A percentile compares a stretch with the other conserved stretches of the same genome.
Conservation (phyloP, 2,329 filamentous ascomycete genomes). For the Cryphonectria carpinicola region DNA sequence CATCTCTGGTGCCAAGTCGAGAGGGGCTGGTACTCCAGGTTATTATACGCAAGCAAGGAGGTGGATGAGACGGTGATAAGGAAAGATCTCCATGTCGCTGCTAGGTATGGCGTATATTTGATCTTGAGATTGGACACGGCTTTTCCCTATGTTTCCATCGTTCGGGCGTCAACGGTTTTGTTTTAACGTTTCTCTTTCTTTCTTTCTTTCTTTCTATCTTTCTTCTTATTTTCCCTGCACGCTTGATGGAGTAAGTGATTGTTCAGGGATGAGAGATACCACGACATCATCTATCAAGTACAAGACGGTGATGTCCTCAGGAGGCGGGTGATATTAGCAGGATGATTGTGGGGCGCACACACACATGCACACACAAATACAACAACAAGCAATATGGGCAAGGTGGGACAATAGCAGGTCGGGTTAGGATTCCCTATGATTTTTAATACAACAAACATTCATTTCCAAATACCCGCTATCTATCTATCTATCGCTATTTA, state of each 20-base stretch:
- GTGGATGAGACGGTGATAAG: background rate
- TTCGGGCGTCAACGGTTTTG: slow-evolving; percentile 16
- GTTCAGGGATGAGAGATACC: slow-evolving; percentile 27
- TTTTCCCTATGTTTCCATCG: slow-evolving; percentile 16
- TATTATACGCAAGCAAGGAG: background rate
- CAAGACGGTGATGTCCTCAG: slow-evolving; percentile 8
- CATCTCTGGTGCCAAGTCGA: background rate
- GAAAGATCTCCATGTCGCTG: background rate
- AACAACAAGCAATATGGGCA: background rate
- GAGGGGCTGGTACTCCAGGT: background rate
- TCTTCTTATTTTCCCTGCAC: background rate
- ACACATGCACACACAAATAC: slow-evolving; percentile 7
- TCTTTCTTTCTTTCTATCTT: background rate
- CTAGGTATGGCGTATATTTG: background rate
- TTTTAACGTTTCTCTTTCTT: background rate
- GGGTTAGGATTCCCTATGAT: slow-evolving; percentile 7
- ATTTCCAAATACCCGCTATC: background rate
- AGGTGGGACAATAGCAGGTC: slow-evolving; percentile 1
- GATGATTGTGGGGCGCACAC: background rate
- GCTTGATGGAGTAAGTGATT: slow-evolving; percentile 15
- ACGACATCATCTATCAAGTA: slow-evolving; percentile 20
- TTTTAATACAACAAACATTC: slow-evolving; percentile 25
- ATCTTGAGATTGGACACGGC: background rate
- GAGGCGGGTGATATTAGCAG: background rate
- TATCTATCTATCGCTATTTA: background rate